Conservation (phyloP, 805 yeast genomes). For the Tetrapisispora phaffii region DNA sequence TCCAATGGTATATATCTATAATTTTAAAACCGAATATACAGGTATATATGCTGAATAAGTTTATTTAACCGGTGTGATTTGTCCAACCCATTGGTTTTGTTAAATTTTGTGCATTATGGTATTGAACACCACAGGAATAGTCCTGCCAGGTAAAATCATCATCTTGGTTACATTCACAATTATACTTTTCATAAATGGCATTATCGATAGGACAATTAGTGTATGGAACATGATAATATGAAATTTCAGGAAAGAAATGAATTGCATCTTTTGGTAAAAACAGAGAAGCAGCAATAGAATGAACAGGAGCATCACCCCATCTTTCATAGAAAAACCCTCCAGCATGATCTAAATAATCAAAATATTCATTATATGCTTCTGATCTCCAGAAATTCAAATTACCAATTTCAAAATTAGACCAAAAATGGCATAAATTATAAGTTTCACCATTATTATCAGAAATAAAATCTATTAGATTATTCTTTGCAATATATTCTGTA, state of each 20-base stretch:
- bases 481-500: constrained; percentile 44
- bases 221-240: constrained; percentile 70
- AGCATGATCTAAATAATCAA: constrained; percentile 53
- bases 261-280: constrained; percentile 55
- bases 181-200: constrained; percentile 42
- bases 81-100: constrained; percentile 59
- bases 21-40: not conserved
- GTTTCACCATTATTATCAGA: constrained; percentile 59
- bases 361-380: constrained; percentile 56
- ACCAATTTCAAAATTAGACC: constrained; percentile 82
- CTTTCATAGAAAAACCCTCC: constrained; percentile 85
- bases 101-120: constrained; percentile 40
- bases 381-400: constrained; percentile 63
- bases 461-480: constrained; percentile 61
- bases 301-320: constrained; percentile 92
- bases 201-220: constrained; percentile 67
- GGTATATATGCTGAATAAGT: not conserved
- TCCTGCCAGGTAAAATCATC: constrained; percentile 65
- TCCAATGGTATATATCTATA: not conserved
- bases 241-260: constrained; percentile 71
- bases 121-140: constrained; percentile 60
- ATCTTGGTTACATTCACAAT: constrained; percentile 65
- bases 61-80: constrained; percentile 4
- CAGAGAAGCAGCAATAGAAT: constrained; percentile 68
- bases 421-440: constrained; percentile 80